Evolutionary conservation across 1,284 basidiomycete genomes (phyloP), one percentile per base, ranked within the genome.

Genomic region (Sphagnurus paluster): DNA sequence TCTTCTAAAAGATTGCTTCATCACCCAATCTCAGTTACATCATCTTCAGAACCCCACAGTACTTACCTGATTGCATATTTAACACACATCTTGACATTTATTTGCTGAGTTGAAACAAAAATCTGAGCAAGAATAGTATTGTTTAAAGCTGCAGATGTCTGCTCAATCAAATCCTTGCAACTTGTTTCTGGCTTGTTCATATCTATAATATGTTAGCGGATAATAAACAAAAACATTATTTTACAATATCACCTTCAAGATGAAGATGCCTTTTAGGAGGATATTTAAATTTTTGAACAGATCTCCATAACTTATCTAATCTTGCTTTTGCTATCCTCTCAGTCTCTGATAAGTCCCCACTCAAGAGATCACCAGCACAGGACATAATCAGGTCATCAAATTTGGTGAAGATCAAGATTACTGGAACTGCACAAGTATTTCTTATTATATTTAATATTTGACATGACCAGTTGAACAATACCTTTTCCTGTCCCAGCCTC

Each of bases 341-440:
- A 1, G 35, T 40, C 16, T 48, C 25, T 29, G 16, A 42, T 2
- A 45, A 30, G 8, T 40, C 33, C 17, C 44, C 42, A 10, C 41
- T 7, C 10, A 28, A 19, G 0, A 52, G 19, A 7, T 11, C n/a
- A 34, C 21, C 39, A 17, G 44, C 45, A 1, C 39, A 42, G 13
- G 37, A 30, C 16, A 44, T 37, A 17, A 48, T 48, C 11, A 52
- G 41, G 0, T 30, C 44, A 13, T 55, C 53, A 20, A 49, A 42
- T 29, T 55, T 55, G 9, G 50, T 55, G 26, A 55, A 55, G 10
- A 52, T 25, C 11, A 46, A 48, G 26, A 55, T 33, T 11, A 55
- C 50, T 29, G 53, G 53, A n/a, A 55, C 53, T 55, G 34, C 5
- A 7, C 7, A 8, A 1, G 9, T 3, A 20, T 13, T 35, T n/a